These are phyloP conservation scores for Pittosporum tobira DNA, from an alignment of 129 eudicot species.

Conservation along the genomic window DNA sequence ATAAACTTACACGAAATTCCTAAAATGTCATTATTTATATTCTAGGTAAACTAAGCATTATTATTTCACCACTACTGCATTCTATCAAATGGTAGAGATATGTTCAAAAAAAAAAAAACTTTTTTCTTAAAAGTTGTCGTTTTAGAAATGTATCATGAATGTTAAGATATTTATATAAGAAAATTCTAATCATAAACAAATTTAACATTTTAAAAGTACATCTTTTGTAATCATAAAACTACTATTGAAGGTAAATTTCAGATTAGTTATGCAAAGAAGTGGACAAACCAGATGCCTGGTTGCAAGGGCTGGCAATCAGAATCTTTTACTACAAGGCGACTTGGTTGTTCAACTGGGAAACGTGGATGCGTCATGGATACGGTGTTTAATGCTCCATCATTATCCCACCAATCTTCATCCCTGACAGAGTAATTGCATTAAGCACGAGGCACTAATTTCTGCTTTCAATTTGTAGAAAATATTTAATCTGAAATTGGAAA, in stretches of 20 bases:
- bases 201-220: background rate
- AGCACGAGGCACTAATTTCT: background rate
- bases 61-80: too few species aligned
- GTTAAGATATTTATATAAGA: background rate
- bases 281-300: slow-evolving; percentile 82
- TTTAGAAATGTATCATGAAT: too few species aligned
- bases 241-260: background rate
- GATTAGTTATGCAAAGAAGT: slow-evolving; percentile 4
- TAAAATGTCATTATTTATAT: too few species aligned
- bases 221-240: background rate
- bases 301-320: slow-evolving; percentile 86
- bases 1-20: too few species aligned
- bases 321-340: slow-evolving; percentile 55
- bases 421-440: slow-evolving; percentile 26
- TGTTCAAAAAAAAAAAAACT: too few species aligned
- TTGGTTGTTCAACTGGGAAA: slow-evolving; percentile 78
- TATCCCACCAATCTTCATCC: slow-evolving; percentile 99
- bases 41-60: too few species aligned
- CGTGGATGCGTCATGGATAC: slow-evolving; percentile 93
- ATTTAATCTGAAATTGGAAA: background rate
- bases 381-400: slow-evolving; percentile 93
- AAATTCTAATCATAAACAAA: background rate
- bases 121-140: too few species aligned
- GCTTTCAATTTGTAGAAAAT: background rate
- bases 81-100: too few species aligned